Evolutionary conservation across 176 grass and related monocot species (phyloP).

Genomic region (Eleusine coracana): DNA sequence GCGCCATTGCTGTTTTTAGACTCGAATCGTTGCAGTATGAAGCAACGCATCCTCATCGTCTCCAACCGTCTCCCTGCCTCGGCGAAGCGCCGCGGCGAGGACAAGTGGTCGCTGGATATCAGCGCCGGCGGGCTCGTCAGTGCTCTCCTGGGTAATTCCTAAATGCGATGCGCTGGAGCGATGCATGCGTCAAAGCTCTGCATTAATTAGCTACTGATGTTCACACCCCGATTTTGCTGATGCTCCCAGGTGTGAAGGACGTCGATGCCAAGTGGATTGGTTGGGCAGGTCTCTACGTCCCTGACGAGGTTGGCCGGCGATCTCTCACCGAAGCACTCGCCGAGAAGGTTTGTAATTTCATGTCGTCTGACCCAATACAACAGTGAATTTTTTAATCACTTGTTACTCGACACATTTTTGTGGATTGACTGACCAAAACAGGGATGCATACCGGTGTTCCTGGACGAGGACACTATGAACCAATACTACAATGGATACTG

Average conservation of each 20-base stretch:
- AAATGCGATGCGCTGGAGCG: constrained; percentile 16
- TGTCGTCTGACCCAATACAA: constrained; percentile 46
- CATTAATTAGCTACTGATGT: not conserved
- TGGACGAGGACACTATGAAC: constrained; percentile 96
- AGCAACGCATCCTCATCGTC: constrained; percentile 91
- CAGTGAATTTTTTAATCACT: constrained; percentile 26
- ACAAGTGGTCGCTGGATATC: constrained; percentile 92
- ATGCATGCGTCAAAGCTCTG: constrained; percentile 32
- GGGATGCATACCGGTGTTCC: constrained; percentile 98
- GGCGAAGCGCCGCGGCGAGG: constrained; percentile 82
- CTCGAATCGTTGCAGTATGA: constrained; percentile 62
- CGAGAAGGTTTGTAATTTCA: constrained; percentile 66
- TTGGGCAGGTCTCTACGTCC: constrained; percentile 95
- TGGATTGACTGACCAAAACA: constrained; percentile 48
- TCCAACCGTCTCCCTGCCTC: constrained; percentile 93
- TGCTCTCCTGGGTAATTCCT: constrained; percentile 78
- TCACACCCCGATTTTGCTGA: not conserved
- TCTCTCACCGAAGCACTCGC: constrained; percentile 85
- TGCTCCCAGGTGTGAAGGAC: constrained; percentile 77
- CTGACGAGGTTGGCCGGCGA: constrained; percentile 83
- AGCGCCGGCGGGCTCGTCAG: constrained; percentile 95
- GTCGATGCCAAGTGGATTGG: constrained; percentile 99
- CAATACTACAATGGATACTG: constrained; percentile 99
- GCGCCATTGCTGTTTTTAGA: constrained; percentile 13
- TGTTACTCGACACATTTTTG: not conserved